phyloP scores from a whole-genome alignment of 1,284 basidiomycete species.

The Cystobasidiaceae sp. region DNA sequence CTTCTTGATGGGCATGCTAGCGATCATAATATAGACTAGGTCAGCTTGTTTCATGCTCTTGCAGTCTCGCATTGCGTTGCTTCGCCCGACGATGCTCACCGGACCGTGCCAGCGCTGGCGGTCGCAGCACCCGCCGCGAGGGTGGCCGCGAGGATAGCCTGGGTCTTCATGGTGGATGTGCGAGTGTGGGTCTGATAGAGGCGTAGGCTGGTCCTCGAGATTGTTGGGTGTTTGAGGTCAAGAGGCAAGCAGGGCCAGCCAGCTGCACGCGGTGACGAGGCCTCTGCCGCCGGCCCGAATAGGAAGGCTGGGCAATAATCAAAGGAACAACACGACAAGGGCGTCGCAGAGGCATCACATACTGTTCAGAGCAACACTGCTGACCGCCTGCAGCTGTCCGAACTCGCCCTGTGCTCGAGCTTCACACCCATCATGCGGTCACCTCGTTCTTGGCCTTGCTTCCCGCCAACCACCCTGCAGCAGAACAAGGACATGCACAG shows the following conservation, averaged over 20 bases:
- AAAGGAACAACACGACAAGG: background rate
- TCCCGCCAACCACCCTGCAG: too few relatives aligned
- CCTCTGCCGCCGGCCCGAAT: background rate
- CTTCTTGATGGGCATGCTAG: slow-evolving; percentile 28
- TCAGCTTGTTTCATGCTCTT: slow-evolving; percentile 32
- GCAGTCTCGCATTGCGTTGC: slow-evolving; percentile 27
- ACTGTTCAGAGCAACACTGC: too few relatives aligned
- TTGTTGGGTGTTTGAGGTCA: background rate
- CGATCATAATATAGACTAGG: slow-evolving; percentile 6
- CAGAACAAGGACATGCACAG: too few relatives aligned
- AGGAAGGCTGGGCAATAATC: background rate
- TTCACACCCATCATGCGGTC: too few relatives aligned
- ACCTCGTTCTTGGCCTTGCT: too few relatives aligned
- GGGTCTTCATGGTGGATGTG: slow-evolving; percentile 8
- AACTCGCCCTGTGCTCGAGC: too few relatives aligned
- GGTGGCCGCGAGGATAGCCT: slow-evolving; percentile 11
- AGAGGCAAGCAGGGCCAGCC: background rate
- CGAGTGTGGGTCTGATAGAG: background rate
- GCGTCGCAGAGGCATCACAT: background rate
- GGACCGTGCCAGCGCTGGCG: slow-evolving; percentile 35
- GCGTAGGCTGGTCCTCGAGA: background rate
- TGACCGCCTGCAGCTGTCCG: too few relatives aligned
- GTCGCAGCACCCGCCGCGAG: slow-evolving; percentile 25
- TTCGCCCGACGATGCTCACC: slow-evolving; percentile 32
- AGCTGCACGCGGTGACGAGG: background rate